phyloP scores from a whole-genome alignment of 1,284 basidiomycete species.

The Meira nashicola region DNA sequence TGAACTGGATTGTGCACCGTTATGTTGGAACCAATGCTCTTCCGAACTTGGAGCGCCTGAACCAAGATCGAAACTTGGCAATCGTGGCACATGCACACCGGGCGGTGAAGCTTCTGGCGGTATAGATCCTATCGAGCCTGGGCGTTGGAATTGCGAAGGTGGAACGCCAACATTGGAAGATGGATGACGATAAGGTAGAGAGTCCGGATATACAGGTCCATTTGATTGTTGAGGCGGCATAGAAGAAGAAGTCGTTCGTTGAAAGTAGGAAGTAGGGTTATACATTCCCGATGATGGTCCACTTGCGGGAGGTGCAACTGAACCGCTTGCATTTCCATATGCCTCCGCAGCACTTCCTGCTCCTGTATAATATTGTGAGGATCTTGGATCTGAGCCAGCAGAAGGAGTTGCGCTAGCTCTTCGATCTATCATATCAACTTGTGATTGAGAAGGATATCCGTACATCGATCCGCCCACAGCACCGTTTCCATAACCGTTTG shows the following conservation, averaged over 20 bases:
- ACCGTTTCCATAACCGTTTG: too few relatives aligned
- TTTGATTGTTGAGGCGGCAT: neutral
- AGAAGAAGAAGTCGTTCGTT: neutral
- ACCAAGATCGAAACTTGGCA: constrained; percentile 32
- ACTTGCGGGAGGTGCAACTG: neutral
- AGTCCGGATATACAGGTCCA: neutral
- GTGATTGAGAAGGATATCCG: neutral
- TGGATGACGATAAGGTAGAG: neutral
- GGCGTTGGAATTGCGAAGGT: neutral
- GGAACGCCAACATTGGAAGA: constrained; percentile 4
- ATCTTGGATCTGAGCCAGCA: constrained; percentile 11
- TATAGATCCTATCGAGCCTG: neutral
- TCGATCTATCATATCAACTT: constrained; percentile 17
- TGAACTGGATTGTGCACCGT: too few relatives aligned
- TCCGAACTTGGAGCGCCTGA: constrained; percentile 4
- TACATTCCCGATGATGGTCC: neutral
- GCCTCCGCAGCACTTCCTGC: constrained; percentile 12
- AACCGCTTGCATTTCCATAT: constrained; percentile 3
- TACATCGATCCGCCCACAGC: neutral
- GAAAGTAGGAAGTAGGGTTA: neutral
- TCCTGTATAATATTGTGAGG: constrained; percentile 6
- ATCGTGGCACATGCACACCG: neutral
- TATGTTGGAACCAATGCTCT: constrained; percentile 15
- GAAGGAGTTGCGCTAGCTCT: constrained; percentile 19
- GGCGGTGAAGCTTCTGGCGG: neutral